Percentiles rank a stretch among this genome's conserved stretches.
Conservation (phyloP, 306 rosid genomes). For the Gastrolobium bilobum region DNA sequence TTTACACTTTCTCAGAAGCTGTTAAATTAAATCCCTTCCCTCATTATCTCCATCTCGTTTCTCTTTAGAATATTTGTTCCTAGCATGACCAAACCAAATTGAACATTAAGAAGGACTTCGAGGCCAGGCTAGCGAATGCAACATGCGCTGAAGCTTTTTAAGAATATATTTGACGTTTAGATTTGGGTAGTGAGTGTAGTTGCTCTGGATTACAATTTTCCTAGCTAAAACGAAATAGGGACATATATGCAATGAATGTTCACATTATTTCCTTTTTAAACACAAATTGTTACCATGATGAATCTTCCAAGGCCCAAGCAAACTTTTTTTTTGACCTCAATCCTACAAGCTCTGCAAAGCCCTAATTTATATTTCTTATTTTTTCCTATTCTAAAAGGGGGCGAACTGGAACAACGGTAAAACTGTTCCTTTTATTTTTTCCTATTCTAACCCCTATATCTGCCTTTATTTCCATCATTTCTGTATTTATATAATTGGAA, state of each 20-base stretch:
- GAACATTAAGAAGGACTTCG: conserved; percentile 37
- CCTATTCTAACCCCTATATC: background rate
- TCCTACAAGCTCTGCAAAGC: background rate
- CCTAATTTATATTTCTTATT: background rate
- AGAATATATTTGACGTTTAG: conserved; percentile 23
- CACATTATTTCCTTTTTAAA: conserved; percentile 1
- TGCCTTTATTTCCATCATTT: conserved; percentile 16
- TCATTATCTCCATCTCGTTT: background rate
- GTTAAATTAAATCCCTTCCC: conserved; percentile 18
- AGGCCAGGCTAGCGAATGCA: background rate
- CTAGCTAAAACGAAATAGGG: background rate
- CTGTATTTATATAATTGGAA: background rate
- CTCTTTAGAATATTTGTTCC: conserved; percentile 11
- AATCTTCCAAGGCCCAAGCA: background rate
- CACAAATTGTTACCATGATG: background rate
- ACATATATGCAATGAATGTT: background rate
- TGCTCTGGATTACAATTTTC: background rate
- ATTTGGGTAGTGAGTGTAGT: background rate
- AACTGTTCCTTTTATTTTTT: no score
- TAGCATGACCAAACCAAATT: conserved; percentile 22
- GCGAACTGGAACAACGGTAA: no score
- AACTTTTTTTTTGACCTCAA: background rate
- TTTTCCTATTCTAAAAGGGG: background rate
- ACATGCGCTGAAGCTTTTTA: background rate
- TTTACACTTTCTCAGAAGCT: conserved; percentile 30